Evolutionary conservation across 352 stramenopile species (phyloP), one percentile per base, ranked within the genome.

Genomic region (Phytophthora aleatoria): DNA sequence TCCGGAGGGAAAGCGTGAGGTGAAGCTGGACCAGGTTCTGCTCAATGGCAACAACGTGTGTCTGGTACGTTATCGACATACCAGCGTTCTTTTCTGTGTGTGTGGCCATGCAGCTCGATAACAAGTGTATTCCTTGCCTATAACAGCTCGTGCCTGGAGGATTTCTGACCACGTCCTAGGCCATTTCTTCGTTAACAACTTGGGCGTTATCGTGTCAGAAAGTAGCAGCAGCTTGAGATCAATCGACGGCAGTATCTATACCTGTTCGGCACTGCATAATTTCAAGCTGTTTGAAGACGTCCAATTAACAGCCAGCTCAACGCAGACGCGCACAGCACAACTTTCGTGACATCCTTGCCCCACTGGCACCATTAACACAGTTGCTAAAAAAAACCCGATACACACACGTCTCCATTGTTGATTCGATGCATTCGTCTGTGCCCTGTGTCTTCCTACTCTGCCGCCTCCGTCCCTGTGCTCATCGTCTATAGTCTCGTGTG

Each of bases 41-140:
- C 89, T 99, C 59, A 99, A 99, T 77, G 97, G 97, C 50, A 98
- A 98, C 85, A 98, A 99, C 74, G 93, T 99, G 52, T 97, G 93
- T 41, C 78, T 99, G 73, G 87, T 97, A 61, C 11, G 43, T 47
- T 43, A 9, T 33, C 31, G 11, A 2, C 20, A 5, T 11, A 28
- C 41, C 16, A 27, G 39, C 16, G 13, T 26, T 20, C 15, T 45
- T 45, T 49, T 49, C 9, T 50, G 26, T 54, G 13, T 28, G 1
- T 50, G n/a, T 50, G 11, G 24, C 30, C 24, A 16, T 60, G 6
- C 28, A 48, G 6, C 38, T 50, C 45, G 1, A 47, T 68, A 64
- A 74, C 57, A 9, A 41, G 50, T 28, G n/a, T 31, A 12, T 45
- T 36, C 13, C 49, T n/a, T 61, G 11, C 13, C 20, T 64, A 16